Evolutionary conservation across 2,329 filamentous ascomycete genomes (phyloP).

Genomic region (Ascochyta koolunga): DNA sequence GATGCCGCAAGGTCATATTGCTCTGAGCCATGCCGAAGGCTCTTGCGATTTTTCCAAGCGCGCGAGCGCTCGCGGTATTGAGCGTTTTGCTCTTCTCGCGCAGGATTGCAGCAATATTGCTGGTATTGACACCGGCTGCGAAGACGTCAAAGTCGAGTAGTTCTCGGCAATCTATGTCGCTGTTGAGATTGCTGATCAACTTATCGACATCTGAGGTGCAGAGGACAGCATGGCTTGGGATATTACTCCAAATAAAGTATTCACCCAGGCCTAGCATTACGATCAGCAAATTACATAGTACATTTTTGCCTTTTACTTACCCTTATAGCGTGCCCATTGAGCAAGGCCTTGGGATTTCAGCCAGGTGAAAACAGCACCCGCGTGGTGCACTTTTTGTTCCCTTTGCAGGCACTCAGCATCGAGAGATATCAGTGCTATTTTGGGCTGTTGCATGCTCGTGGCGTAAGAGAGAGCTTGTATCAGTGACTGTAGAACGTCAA

Average conservation of each 20-base stretch:
- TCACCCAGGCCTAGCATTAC: not conserved
- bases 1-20: not conserved
- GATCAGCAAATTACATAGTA: not conserved
- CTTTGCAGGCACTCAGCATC: not conserved
- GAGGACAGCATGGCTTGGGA: not conserved
- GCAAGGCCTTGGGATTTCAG: not conserved
- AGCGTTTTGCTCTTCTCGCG: not conserved
- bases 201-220: not conserved
- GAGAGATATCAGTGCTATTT: constrained; percentile 4
- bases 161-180: not conserved
- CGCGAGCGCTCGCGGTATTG: not conserved
- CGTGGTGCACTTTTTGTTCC: not conserved
- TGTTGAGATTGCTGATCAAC: not conserved
- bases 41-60: not conserved
- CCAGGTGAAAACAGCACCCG: not conserved
- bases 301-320: not conserved
- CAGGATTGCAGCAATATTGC: not conserved
- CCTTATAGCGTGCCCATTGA: constrained; percentile 8
- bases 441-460: constrained; percentile 1
- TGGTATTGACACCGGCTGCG: not conserved
- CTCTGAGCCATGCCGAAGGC: constrained; percentile 4
- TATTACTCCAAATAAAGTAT: not conserved
- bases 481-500: not conserved
- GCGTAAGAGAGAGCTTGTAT: constrained; percentile 13
- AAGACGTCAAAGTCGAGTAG: constrained; percentile 1